Evolutionary conservation across 139 green algal genomes (phyloP).

Genomic region (Astrephomene gubernaculifera): DNA sequence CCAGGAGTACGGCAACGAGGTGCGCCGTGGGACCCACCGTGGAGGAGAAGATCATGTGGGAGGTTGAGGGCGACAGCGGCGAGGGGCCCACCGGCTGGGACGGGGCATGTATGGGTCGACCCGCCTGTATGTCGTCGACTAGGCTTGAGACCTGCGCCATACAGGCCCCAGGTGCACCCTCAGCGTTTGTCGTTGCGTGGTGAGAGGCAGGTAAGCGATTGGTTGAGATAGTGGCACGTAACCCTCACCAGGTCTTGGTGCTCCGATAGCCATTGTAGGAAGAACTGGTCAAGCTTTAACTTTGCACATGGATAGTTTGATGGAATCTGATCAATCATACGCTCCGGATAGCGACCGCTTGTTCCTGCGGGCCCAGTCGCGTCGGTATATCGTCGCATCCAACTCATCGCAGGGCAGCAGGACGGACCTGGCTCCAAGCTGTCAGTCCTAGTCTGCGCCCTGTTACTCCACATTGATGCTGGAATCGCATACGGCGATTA

Average conservation of each 20-base stretch:
- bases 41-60: conserved; percentile 67
- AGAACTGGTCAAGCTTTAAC: conserved; percentile 97
- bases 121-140: conserved; percentile 88
- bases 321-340: conserved; percentile 50
- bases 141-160: conserved; percentile 76
- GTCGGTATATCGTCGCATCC: background rate
- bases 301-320: conserved; percentile 81
- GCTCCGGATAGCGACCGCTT: conserved; percentile 22
- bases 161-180: background rate
- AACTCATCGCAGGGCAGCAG: background rate
- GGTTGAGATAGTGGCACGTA: too few species aligned
- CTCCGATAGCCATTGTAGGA: conserved; percentile 96
- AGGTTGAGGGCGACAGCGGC: conserved; percentile 66
- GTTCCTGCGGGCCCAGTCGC: conserved; percentile 28
- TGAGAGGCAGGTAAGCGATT: too few species aligned
- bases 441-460: conserved; percentile 2
- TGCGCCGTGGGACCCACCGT: conserved; percentile 55
- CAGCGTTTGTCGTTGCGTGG: too few species aligned
- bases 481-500: conserved; percentile 12
- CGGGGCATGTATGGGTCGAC: conserved; percentile 67
- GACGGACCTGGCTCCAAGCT: conserved; percentile 13
- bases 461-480: conserved; percentile 21
- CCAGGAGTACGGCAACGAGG: too few species aligned
- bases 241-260: conserved; percentile 89
- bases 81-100: conserved; percentile 42